Base-by-base conservation (phyloP, 2,329 filamentous ascomycete species). In the Truncatella angustata region DNA sequence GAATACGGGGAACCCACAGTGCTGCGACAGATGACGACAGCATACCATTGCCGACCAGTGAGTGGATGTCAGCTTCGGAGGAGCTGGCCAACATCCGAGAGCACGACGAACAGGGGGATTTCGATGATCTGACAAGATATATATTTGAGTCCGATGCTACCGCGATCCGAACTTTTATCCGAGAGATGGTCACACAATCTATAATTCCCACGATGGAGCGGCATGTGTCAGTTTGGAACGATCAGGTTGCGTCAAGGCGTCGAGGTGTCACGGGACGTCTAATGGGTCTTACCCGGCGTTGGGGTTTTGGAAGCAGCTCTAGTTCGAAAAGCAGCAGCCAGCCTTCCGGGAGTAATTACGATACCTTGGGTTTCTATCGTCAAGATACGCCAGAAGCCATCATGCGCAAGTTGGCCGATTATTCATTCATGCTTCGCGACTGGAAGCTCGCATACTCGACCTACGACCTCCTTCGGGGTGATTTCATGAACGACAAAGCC, bases 191-290 rank as follows among this genome's bases (percentile, higher is more conserved):
- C 6, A 94, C 89, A 1, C 93, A 97, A 67, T 97, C 93, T 1
- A 85, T 99, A 49, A 80, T 99, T 52, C 94, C 95, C 1, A 92
- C 90, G 36, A 99, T 99, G 95, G 94, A 99, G 71, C 87, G 93
- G 51, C 86, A 89, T 58, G 83, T 96, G 10, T 87, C 91, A 5
- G 79, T 91, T 4, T 99, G 94, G 95, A 99, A 99, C 64, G 94
- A 99, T 63, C 93, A 97, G 69, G 89, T 97, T 23, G 92, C 93
- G 14, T 97, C 95, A 11, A 83, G 90, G 53, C 81, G 95, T 52
- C 86, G 91, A 63, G 95, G 95, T 12, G 79, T 99, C 44, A 89
- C 89, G 51, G 95, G 95, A 10, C 85, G 91, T n/a, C 93, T 99
- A 69, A 91, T 96, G 78, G 96, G 88, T 9, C 77, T 99, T 52